A percentile compares a stretch with the other conserved stretches of the same genome.
Conservation (phyloP, 2,329 filamentous ascomycete genomes). For the Trichoderma sp. region DNA sequence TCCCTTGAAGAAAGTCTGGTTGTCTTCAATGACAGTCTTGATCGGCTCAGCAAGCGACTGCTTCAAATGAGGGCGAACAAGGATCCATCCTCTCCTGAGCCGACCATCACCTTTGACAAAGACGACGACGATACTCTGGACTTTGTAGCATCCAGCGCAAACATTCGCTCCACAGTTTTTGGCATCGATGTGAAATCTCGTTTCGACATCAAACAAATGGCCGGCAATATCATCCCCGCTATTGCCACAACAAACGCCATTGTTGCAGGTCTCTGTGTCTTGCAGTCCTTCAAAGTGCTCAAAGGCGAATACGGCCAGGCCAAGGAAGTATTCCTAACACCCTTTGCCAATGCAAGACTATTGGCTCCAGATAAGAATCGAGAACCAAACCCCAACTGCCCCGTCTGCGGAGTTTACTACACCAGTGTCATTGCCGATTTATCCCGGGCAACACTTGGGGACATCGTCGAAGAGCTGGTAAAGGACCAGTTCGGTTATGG, state of each 20-base stretch:
- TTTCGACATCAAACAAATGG: constrained; percentile 99
- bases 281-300: constrained; percentile 91
- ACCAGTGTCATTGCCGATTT: constrained; percentile 68
- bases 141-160: constrained; percentile 88
- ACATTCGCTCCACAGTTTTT: constrained; percentile 86
- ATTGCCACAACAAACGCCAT: constrained; percentile 99
- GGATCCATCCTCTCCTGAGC: constrained; percentile 52
- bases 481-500: constrained; percentile 72
- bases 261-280: constrained; percentile 86
- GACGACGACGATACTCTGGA: constrained; percentile 94
- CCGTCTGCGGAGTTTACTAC: constrained; percentile 77
- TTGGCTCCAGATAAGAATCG: constrained; percentile 59
- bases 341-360: constrained; percentile 59
- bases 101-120: constrained; percentile 88
- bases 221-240: constrained; percentile 96
- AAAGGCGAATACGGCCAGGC: constrained; percentile 68
- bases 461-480: constrained; percentile 77
- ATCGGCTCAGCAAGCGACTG: constrained; percentile 73
- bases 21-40: constrained; percentile 83
- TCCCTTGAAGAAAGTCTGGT: constrained; percentile 78
- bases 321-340: constrained; percentile 83
- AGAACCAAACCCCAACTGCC: constrained; percentile 76
- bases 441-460: constrained; percentile 70
- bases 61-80: constrained; percentile 59
- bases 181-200: constrained; percentile 85